These are phyloP conservation scores for Nothophoma quercina DNA, from an alignment of 2,329 filamentous ascomycete genomes.

Conservation along the genomic window DNA sequence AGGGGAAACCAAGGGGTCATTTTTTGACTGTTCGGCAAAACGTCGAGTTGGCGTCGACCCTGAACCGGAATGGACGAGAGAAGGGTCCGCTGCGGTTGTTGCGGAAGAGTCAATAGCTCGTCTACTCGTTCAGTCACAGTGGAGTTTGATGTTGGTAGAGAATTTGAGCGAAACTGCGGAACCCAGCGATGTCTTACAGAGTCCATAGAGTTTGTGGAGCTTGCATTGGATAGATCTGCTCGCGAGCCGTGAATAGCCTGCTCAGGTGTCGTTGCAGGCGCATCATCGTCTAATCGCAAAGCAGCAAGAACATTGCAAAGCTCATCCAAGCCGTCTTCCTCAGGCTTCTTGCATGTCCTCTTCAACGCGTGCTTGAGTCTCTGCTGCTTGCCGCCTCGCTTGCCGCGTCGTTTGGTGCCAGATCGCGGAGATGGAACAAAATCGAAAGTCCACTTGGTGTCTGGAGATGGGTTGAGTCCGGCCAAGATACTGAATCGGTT, in stretches of 20 bases:
- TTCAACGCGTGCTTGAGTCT: slow-evolving; percentile 15
- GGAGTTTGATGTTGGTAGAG: slow-evolving; percentile 1
- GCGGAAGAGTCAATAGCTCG: neutral
- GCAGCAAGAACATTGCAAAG: slow-evolving; percentile 17
- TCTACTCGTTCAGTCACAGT: neutral
- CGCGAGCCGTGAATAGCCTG: neutral
- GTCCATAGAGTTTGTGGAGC: slow-evolving; percentile 6
- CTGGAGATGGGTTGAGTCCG: slow-evolving; percentile 27
- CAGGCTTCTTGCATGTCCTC: slow-evolving; percentile 1
- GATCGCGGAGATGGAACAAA: slow-evolving; percentile 19
- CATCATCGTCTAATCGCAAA: slow-evolving; percentile 19
- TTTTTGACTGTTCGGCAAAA: neutral
- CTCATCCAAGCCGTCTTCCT: slow-evolving; percentile 10
- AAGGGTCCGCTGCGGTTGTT: neutral
- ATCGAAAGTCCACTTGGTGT: slow-evolving; percentile 32
- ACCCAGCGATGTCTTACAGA: slow-evolving; percentile 32
- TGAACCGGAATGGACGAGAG: neutral
- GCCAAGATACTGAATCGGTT: slow-evolving; percentile 41
- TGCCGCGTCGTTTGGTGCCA: slow-evolving; percentile 24
- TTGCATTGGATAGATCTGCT: neutral
- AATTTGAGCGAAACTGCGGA: slow-evolving; percentile 31
- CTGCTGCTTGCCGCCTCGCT: slow-evolving; percentile 28
- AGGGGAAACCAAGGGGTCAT: slow-evolving; percentile 14
- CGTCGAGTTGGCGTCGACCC: neutral
- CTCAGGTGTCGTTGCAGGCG: neutral